Evolutionary conservation across 345 rosid genomes (phyloP), one percentile per base, ranked within the genome.

Genomic region (Salix caprea): DNA sequence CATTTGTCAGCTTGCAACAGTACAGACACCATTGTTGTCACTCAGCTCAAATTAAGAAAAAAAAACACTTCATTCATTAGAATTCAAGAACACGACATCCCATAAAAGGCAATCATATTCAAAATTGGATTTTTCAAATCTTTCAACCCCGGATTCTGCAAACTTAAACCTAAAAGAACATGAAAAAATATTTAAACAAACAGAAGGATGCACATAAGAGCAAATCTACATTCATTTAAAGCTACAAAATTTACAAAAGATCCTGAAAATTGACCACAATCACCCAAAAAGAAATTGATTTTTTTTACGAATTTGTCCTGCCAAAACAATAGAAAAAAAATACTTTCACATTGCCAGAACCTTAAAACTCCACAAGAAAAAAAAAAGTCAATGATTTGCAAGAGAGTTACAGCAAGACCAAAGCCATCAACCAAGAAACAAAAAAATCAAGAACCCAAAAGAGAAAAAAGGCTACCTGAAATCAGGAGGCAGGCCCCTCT

Each of bases 401-500:
- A 58, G 62, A 58, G 9, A 13, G 28, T 58, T 0, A 58, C 62
- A n/a, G 62, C 74, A 52, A 71, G 16, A 39, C 8, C 26, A 52
- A 46, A 46, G 30, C 30, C 37, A 39, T 7, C 18, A 11, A 2
- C 50, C 3, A 19, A 48, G 10, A 37, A 52, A 71, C 52, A 15
- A 37, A 24, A 39, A 16, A 21, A 40, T n/a, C n/a, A 62, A 60
- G 6, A 42, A 73, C 12, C 28, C 48, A 14, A 6, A 15, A 18
- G 37, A 14, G 21, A 7, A 42, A 7, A 5, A 5, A 34, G 9
- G 48, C 65, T 73, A 82, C 84, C 86, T 78, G 77, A 44, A 78
- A 71, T 71, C 69, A 74, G 46, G 80, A 76, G 67, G 83, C 64
- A 24, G 81, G 77, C 60, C 69, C 74, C 52, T 76, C 76, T 40